Evolutionary conservation across 2,329 filamentous ascomycete genomes (phyloP), one percentile per base, ranked within the genome.

Genomic region (Sphaerulina populicola): DNA sequence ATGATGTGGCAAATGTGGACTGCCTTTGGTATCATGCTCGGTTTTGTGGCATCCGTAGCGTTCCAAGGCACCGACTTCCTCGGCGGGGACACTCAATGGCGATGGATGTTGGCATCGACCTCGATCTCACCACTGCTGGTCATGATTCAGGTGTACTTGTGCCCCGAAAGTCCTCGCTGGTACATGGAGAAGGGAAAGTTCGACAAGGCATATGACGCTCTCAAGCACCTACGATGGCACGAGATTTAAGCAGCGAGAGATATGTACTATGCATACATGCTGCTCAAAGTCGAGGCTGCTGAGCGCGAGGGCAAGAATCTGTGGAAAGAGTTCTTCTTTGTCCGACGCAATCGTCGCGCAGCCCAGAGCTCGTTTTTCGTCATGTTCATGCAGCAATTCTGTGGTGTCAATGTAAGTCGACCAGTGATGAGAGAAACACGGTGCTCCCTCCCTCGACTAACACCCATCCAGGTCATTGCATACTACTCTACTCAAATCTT

Each of bases 1-100:
- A 74, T 74, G 71, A 65, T 63, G 31, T 75, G 71, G 71, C 71
- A 74, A 45, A 66, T 73, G 44, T 64, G 65, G 65, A 68, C 66
- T 1, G 65, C 66, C 0, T 67, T 74, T 45, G 72, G 72, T 2
- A 75, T 75, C 57, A 71, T 75, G 60, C 62, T 74, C 0, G 72
- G 72, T 4, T 69, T 64, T 15, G 62, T 69, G 10, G 69, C 70
- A 6, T 71, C 68, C 44, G 64, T 74, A 5, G 68, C 61, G 1
- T 69, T 74, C 39, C 56, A 70, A 27, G 48, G 56, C 30, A 55
- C 58, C 12, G 55, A 60, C 27, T 55, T 65, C 7, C 46, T 60
- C 14, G 54, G 57, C n/a, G 53, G 37, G 6, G 56, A 62, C 14
- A 56, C 52, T 3, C 51, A 58, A 29, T 65, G 62, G 63, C 54